Conservation (phyloP, 169 alveolate genomes). For the Cryptosporidium ryanae region DNA sequence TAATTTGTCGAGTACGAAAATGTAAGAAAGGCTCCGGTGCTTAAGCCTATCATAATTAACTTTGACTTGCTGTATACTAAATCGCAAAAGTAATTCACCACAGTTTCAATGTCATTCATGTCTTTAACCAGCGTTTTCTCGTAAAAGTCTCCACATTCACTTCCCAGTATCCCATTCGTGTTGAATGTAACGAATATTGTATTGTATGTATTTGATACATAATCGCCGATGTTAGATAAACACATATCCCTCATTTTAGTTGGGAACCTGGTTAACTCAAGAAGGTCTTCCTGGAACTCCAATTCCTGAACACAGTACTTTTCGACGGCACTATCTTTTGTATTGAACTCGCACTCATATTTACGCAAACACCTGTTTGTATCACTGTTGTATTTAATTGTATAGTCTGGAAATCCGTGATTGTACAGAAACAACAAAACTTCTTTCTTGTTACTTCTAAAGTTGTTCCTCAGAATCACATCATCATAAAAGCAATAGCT, state of each 20-base stretch:
- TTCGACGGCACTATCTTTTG: background rate
- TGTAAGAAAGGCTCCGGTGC: constrained; percentile 71
- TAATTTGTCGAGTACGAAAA: constrained; percentile 44
- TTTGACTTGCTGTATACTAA: constrained; percentile 33
- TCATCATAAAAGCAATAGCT: constrained; percentile 4
- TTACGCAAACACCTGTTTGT: background rate
- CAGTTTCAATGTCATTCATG: constrained; percentile 60
- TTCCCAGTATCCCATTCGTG: constrained; percentile 52
- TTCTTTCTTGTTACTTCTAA: background rate
- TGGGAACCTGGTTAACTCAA: constrained; percentile 20
- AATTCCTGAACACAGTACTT: background rate
- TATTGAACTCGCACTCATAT: background rate
- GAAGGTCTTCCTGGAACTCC: background rate
- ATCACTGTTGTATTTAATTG: constrained; percentile 1
- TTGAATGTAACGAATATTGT: constrained; percentile 37
- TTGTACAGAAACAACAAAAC: constrained; percentile 36
- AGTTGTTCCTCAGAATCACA: background rate
- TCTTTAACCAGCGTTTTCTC: constrained; percentile 49
- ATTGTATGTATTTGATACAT: background rate
- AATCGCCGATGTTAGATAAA: background rate
- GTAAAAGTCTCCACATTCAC: constrained; percentile 21
- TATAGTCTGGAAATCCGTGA: constrained; percentile 73
- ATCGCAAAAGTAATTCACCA: background rate
- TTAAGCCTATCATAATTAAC: constrained; percentile 64
- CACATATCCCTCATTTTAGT: constrained; percentile 46